phyloP scores from a whole-genome alignment of 2,329 filamentous ascomycete species.

The Fusarium mundagurra region DNA sequence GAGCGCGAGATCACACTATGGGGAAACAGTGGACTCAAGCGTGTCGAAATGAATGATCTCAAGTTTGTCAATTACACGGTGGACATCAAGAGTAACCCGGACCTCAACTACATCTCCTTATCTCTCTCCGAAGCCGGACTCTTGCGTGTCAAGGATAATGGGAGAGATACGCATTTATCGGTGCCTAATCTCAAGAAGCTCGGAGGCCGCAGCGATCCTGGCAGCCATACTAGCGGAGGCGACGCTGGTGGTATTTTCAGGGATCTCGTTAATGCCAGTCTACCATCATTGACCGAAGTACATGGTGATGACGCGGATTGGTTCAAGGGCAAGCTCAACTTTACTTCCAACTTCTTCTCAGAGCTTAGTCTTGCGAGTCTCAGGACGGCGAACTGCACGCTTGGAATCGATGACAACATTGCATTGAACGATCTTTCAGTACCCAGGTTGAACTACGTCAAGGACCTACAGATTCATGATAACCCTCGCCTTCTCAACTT shows the following conservation, averaged over 20 bases:
- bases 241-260: not conserved
- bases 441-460: not conserved
- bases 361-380: not conserved
- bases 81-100: accelerated
- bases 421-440: not conserved
- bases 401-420: not conserved
- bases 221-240: accelerated
- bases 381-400: not conserved
- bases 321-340: not conserved
- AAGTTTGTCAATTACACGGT: not conserved
- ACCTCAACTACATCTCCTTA: not conserved
- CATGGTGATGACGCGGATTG: not conserved
- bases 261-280: not conserved
- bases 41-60: not conserved
- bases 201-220: not conserved
- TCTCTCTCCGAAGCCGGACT: not conserved
- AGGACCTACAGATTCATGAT: not conserved
- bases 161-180: not conserved
- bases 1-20: accelerated
- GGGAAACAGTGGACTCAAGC: not conserved
- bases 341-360: not conserved
- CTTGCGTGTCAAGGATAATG: not conserved
- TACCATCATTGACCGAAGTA: accelerated
- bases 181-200: not conserved
- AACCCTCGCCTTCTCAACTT: not conserved